Conservation (phyloP, 257 asterid species). For the Solanum bukasovii region DNA sequence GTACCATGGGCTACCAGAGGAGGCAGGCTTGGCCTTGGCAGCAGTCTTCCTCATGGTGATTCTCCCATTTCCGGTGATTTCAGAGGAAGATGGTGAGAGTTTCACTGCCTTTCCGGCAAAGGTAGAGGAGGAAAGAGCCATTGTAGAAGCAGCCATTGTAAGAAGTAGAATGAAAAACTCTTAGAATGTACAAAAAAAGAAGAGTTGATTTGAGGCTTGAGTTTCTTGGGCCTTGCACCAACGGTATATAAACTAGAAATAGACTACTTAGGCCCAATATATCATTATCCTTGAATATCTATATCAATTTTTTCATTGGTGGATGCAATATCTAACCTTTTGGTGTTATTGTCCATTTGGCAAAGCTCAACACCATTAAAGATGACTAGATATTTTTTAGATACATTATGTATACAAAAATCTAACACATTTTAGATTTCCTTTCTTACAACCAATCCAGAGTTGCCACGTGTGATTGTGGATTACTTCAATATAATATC, state of each 20-base stretch:
- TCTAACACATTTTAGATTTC: background rate
- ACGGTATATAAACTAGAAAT: background rate
- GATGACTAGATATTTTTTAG: background rate
- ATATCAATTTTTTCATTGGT: background rate
- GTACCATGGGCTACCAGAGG: constrained; percentile 31
- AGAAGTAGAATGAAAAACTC: background rate
- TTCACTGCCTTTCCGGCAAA: constrained; percentile 36
- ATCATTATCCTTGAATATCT: background rate
- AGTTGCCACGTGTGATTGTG: background rate
- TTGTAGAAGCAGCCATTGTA: constrained; percentile 37
- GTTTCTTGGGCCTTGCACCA: background rate
- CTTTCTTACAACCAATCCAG: background rate
- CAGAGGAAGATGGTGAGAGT: constrained; percentile 21
- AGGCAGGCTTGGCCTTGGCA: constrained; percentile 7
- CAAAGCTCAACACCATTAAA: background rate
- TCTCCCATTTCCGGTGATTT: constrained; percentile 16
- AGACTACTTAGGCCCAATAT: background rate
- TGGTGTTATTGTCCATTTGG: background rate
- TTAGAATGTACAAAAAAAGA: background rate
- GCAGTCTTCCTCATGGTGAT: constrained; percentile 28
- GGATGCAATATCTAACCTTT: background rate
- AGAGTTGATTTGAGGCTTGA: background rate
- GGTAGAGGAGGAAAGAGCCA: constrained; percentile 52
- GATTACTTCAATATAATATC: background rate
- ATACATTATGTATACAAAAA: background rate